Evolutionary conservation across 78 protist genomes (phyloP), one percentile per base, ranked within the genome.

Genomic region (Dictyostelium intermedium): DNA sequence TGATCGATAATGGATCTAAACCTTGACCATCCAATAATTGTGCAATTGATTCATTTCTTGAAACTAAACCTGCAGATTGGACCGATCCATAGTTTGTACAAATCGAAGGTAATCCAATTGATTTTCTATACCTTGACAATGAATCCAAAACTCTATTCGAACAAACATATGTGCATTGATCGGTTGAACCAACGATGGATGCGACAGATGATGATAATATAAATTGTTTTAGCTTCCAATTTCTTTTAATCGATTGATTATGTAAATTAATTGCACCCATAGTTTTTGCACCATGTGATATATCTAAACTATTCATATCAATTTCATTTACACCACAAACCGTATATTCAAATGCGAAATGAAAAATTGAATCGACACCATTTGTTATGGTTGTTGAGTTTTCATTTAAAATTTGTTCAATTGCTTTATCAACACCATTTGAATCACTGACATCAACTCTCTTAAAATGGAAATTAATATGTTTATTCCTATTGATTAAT

Each of bases 121-220:
- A 50, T 13, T 86, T 35, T 43, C 98, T 83, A 63, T 30, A 73
- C n/a, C 18, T 47, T 61, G 96, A 78, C 8, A 95, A 43, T 8
- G 85, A 32, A 56, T 96, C 98, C 5, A 91, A 94, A 23, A 91
- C 86, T 25, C 91, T 74, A 92, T 96, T 96, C 18, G 97, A 96
- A 30, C 96, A 87, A 27, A 92, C 87, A 83, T 96, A 96, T 47
- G 87, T 23, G n/a, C 93, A 39, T 82, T 94, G 98, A 61, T 83
- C 92, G 3, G 76, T 39, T 41, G 82, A 35, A 10, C 96, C 97
- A 10, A 86, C 66, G 0, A 82, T 60, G 0, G 92, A 76, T 13
- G 47, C 70, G 16, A 95, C 53, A 1, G 96, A 91, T 1, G 97
- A 94, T 23, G 82, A 63, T 18, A 95, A 45, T 27, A 96, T 73